Evolutionary conservation across 768 basidiomycete genomes (phyloP).

Genomic region (Amanita pallidorosea): DNA sequence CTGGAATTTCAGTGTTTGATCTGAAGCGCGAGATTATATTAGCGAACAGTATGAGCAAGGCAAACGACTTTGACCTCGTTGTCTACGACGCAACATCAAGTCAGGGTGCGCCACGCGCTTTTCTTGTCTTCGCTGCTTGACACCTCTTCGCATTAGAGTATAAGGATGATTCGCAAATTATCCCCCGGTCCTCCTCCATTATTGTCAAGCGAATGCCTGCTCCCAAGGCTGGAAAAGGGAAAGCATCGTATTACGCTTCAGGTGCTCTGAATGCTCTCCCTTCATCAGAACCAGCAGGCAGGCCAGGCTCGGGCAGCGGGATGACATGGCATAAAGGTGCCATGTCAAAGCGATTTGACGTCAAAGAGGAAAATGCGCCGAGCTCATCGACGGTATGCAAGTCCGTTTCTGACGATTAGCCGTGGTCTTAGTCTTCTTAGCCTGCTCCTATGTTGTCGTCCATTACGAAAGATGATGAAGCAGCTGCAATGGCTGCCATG

Average conservation of each 20-base stretch:
- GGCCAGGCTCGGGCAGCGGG: slow-evolving; percentile 17
- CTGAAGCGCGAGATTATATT: slow-evolving; percentile 97
- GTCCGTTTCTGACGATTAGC: neutral
- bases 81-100: slow-evolving; percentile 77
- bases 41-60: slow-evolving; percentile 92
- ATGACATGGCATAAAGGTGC: slow-evolving; percentile 57
- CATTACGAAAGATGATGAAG: slow-evolving; percentile 68
- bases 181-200: slow-evolving; percentile 92
- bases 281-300: slow-evolving; percentile 36
- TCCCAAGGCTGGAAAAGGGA: slow-evolving; percentile 71
- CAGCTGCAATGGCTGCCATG: slow-evolving; percentile 96
- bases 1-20: slow-evolving; percentile 98
- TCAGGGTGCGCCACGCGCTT: slow-evolving; percentile 55
- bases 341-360: slow-evolving; percentile 87
- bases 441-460: slow-evolving; percentile 23
- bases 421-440: slow-evolving; percentile 11
- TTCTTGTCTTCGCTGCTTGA: neutral
- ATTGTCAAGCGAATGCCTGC: slow-evolving; percentile 87
- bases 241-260: slow-evolving; percentile 66
- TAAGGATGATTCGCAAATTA: slow-evolving; percentile 83
- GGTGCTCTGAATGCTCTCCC: slow-evolving; percentile 30
- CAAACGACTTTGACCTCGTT: slow-evolving; percentile 91
- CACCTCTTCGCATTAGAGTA: slow-evolving; percentile 44
- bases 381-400: slow-evolving; percentile 8
- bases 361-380: slow-evolving; percentile 50